A percentile compares a stretch with the other conserved stretches of the same genome.
phyloP scores from a whole-genome alignment of 179 eudicot genomes.

The Heliamphora pulchella region DNA sequence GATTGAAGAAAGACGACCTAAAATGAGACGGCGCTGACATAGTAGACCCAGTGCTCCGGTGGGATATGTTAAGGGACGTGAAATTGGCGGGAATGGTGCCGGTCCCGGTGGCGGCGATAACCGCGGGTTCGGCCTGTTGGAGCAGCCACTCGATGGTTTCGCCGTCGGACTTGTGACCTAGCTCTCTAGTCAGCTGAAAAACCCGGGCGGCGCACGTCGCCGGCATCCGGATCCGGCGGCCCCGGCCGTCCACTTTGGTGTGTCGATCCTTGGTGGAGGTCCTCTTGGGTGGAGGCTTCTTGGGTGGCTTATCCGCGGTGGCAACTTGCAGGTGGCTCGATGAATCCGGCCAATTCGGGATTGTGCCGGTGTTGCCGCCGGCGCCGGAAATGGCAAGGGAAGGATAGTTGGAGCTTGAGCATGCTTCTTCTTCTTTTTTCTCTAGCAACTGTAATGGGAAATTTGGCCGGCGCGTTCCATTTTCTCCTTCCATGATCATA shows the following conservation, averaged over 20 bases:
- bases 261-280: slow-evolving; percentile 28
- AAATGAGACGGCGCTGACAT: slow-evolving; percentile 25
- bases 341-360: background rate
- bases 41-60: slow-evolving; percentile 28
- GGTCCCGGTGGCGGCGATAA: slow-evolving; percentile 38
- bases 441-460: slow-evolving; percentile 31
- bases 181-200: slow-evolving; percentile 28
- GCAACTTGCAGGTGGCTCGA: background rate
- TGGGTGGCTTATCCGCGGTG: background rate
- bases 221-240: slow-evolving; percentile 37
- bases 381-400: background rate
- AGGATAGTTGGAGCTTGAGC: slow-evolving; percentile 16
- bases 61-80: slow-evolving; percentile 28
- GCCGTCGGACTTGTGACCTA: slow-evolving; percentile 37
- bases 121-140: slow-evolving; percentile 36
- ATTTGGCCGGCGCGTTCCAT: slow-evolving; percentile 22
- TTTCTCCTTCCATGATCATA: slow-evolving; percentile 27
- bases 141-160: slow-evolving; percentile 35
- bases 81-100: slow-evolving; percentile 33
- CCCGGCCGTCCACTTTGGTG: slow-evolving; percentile 35
- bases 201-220: slow-evolving; percentile 34
- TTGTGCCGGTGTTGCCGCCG: background rate
- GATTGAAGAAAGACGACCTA: slow-evolving; percentile 16
- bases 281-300: background rate
- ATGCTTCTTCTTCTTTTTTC: slow-evolving; percentile 25